Conservation (phyloP, 768 basidiomycete species). For the Termitomyces sp. region DNA sequence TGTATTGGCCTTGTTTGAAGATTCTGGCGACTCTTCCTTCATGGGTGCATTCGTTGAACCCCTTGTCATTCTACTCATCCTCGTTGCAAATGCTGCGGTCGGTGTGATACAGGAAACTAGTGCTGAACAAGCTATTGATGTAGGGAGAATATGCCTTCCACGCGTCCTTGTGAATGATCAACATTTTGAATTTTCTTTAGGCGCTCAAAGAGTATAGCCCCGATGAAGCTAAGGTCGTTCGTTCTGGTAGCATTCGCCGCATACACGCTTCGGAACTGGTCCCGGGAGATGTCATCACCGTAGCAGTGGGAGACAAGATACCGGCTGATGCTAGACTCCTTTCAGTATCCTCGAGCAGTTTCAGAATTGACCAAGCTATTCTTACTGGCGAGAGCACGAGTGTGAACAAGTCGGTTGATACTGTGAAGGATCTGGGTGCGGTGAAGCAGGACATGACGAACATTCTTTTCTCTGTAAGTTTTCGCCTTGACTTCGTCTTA, state of each 20-base stretch:
- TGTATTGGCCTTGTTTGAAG: constrained; percentile 84
- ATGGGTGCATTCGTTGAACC: constrained; percentile 94
- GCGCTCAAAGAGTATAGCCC: constrained; percentile 96
- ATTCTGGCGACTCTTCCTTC: constrained; percentile 55
- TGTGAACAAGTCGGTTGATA: constrained; percentile 72
- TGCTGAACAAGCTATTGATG: constrained; percentile 96
- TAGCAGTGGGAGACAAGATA: constrained; percentile 92
- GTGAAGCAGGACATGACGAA: constrained; percentile 99
- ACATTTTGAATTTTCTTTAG: constrained; percentile 32
- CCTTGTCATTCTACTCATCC: constrained; percentile 88
- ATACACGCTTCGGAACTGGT: constrained; percentile 88
- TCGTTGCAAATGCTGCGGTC: constrained; percentile 95
- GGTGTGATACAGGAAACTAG: constrained; percentile 97
- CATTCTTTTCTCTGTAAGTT: constrained; percentile 84
- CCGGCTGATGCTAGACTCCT: constrained; percentile 92
- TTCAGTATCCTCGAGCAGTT: constrained; percentile 87
- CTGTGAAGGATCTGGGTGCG: constrained; percentile 67
- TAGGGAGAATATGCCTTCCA: constrained; percentile 34
- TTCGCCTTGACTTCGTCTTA: neutral
- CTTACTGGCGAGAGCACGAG: constrained; percentile 91
- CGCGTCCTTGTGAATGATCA: constrained; percentile 2
- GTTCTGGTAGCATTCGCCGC: constrained; percentile 60
- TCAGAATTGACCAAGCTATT: constrained; percentile 94
- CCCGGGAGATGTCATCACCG: constrained; percentile 87
- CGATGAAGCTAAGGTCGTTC: constrained; percentile 88